Conservation (phyloP, 2,329 filamentous ascomycete species). For the Aspergillus spinulosporus region DNA sequence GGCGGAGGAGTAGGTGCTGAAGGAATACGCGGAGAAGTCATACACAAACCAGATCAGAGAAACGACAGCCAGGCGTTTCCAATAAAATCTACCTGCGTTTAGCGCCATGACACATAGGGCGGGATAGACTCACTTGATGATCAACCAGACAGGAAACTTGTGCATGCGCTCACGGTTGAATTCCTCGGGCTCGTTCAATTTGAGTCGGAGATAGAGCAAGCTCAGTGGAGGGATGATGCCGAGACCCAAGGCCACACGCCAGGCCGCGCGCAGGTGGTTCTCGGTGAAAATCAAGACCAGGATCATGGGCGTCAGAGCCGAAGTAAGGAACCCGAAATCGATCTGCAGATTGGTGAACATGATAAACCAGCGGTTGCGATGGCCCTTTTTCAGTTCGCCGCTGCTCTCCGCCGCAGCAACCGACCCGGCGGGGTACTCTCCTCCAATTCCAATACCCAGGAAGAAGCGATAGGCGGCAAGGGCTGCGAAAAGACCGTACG, state of each 20-base stretch:
- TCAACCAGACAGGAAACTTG: conserved; percentile 54
- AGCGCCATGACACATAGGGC: neutral
- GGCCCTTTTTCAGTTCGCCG: conserved; percentile 75
- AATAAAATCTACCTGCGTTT: conserved; percentile 61
- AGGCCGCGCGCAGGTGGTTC: conserved; percentile 69
- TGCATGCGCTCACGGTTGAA: conserved; percentile 71
- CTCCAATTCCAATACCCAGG: conserved; percentile 74
- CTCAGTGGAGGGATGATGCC: conserved; percentile 75
- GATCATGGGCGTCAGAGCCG: conserved; percentile 73
- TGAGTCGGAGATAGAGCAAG: conserved; percentile 69
- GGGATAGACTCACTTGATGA: conserved; percentile 33
- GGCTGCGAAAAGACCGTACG: conserved; percentile 72
- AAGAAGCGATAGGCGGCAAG: conserved; percentile 85
- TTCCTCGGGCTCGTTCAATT: conserved; percentile 75
- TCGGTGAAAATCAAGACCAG: conserved; percentile 61
- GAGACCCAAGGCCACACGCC: conserved; percentile 78
- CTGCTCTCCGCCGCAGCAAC: conserved; percentile 83
- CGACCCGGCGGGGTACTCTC: conserved; percentile 60
- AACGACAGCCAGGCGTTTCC: conserved; percentile 68
- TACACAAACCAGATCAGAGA: conserved; percentile 83
- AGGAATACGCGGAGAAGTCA: conserved; percentile 81
- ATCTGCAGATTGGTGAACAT: conserved; percentile 89
- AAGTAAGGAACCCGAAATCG: conserved; percentile 78
- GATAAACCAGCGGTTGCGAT: conserved; percentile 87
- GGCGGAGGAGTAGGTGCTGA: conserved; percentile 78